Evolutionary conservation across 768 basidiomycete genomes (phyloP), one percentile per base, ranked within the genome.

Genomic region (Trametes cingulata): DNA sequence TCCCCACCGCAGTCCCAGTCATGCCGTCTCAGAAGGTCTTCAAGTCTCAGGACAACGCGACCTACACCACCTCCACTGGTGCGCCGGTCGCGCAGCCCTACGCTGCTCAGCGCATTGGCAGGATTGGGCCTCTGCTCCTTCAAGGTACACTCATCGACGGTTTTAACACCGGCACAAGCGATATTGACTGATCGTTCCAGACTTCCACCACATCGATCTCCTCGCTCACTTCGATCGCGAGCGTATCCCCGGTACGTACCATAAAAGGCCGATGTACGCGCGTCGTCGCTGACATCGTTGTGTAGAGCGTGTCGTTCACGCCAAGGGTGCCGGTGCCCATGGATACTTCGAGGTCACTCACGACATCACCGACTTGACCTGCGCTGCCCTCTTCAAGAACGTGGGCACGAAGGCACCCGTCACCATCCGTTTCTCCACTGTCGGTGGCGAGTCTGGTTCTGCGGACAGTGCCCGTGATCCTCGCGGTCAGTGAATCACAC

Each of bases 161-260:
- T 51, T n/a, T 37, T 43, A 19, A 22, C 15, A 17, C 17, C 20
- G 22, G 17, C 35, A 20, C 52, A 43, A 50, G 53, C 60, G 20
- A 56, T 53, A 52, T 49, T 43, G 24, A 46, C n/a, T 73, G 41
- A 70, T 64, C 56, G 29, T n/a, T 50, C 27, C 56, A 90, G 91
- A 94, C 73, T 93, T 93, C 78, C 88, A 92, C 74, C 86, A 91
- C 75, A 88, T 95, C 70, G 93, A 94, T 76, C 79, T 90, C 49
- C 85, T 98, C 62, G 87, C 92, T 15, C 95, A 96, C 78, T 95
- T 95, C 68, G 91, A 93, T 73, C 87, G 92, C 60, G 95, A 97
- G 75, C 90, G 96, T 72, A 96, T 98, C 69, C 96, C 95, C 15
- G 71, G 71, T 70, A 37, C 45, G 61, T 58, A 39, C 4, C 8